Conservation (phyloP, 371 early-diverging fungal species). For the Coemansia sp. region DNA sequence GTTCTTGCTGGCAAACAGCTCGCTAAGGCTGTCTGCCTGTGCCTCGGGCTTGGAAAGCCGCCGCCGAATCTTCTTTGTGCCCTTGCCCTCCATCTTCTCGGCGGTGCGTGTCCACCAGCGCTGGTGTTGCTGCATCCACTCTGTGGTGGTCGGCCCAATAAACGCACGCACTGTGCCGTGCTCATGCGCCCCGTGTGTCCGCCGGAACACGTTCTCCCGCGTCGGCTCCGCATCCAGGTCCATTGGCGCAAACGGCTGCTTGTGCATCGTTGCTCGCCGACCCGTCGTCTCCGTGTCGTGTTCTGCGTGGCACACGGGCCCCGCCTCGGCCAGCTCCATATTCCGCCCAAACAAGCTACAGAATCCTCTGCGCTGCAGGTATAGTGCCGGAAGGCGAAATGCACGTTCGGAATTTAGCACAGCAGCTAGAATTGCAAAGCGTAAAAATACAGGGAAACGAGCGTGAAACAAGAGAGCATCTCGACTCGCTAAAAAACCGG, state of each 20-base stretch:
- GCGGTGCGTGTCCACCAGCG: slow-evolving; percentile 45
- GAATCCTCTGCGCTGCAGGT: not conserved
- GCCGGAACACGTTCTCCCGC: slow-evolving; percentile 20
- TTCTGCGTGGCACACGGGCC: not conserved
- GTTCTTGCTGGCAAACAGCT: slow-evolving; percentile 1
- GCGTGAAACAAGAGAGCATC: not conserved
- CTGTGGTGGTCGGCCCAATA: slow-evolving; percentile 26
- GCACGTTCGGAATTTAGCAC: not conserved
- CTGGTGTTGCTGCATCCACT: slow-evolving; percentile 48
- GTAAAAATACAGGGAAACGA: not conserved
- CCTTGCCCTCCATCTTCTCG: slow-evolving; percentile 19
- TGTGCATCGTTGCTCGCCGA: slow-evolving; percentile 17
- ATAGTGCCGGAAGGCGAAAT: not conserved
- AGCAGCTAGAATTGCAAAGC: not conserved
- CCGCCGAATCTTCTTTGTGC: slow-evolving; percentile 24
- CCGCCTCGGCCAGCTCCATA: not conserved
- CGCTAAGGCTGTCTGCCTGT: slow-evolving; percentile 5
- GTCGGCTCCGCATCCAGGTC: slow-evolving; percentile 27
- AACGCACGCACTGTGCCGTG: slow-evolving; percentile 29
- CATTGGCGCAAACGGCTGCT: slow-evolving; percentile 40
- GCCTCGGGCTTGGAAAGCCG: slow-evolving; percentile 9
- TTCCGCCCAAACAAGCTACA: not conserved
- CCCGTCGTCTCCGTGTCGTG: not conserved
- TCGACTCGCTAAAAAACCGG: too few species aligned
- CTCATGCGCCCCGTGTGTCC: not conserved